These are phyloP conservation scores for Colletotrichum ledebouriae DNA, from an alignment of 2,329 filamentous ascomycete genomes.

Conservation along the genomic window DNA sequence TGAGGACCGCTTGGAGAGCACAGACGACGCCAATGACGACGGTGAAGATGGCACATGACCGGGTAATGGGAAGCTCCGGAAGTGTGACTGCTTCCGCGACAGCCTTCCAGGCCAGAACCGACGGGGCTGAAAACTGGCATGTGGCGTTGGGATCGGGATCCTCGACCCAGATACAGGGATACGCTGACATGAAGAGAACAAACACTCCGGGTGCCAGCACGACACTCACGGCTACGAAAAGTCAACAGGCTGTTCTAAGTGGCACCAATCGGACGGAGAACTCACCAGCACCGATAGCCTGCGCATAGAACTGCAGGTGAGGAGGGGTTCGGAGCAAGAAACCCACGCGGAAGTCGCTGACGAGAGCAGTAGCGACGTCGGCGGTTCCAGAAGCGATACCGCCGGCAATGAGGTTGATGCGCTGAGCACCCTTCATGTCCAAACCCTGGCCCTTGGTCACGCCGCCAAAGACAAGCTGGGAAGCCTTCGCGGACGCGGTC, in stretches of 20 bases:
- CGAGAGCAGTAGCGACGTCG: conserved; percentile 65
- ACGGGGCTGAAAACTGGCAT: conserved; percentile 73
- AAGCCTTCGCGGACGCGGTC: conserved; percentile 76
- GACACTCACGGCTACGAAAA: conserved; percentile 64
- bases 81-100: conserved; percentile 73
- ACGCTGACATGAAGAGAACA: conserved; percentile 75
- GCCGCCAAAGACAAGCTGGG: conserved; percentile 76
- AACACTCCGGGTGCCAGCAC: conserved; percentile 77
- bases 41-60: conserved; percentile 67
- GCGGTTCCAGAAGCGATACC: conserved; percentile 68
- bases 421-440: conserved; percentile 63
- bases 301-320: conserved; percentile 75
- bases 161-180: conserved; percentile 73
- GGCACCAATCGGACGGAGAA: background rate
- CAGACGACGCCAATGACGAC: conserved; percentile 67
- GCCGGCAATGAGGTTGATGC: conserved; percentile 75
- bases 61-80: conserved; percentile 67
- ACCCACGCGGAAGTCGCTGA: conserved; percentile 75
- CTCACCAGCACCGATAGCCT: conserved; percentile 66
- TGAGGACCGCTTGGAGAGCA: conserved; percentile 63
- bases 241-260: background rate
- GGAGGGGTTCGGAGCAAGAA: conserved; percentile 76
- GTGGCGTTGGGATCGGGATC: conserved; percentile 51
- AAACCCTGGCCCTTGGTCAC: conserved; percentile 70
- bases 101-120: conserved; percentile 75